Evolutionary conservation across 208 protist species (phyloP), one percentile per base, ranked within the genome.

Genomic region (Leishmania mexicana): DNA sequence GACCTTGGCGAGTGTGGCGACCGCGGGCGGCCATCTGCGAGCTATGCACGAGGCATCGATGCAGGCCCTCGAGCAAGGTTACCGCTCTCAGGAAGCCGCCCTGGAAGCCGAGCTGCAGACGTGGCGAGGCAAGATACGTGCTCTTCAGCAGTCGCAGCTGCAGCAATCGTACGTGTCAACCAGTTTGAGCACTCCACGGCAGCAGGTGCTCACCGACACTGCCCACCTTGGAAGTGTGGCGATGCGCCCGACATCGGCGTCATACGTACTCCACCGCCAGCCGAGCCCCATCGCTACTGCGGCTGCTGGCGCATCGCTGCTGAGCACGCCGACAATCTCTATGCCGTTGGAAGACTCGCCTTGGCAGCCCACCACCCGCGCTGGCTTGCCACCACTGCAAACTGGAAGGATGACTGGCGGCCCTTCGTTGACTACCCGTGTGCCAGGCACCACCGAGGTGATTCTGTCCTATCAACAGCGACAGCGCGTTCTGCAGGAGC

Each of bases 41-140:
- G 42, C 73, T 2, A 15, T 57, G 35, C 87, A 91, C 81, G 77
- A 81, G 73, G 83, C 83, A 0, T 76, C 83, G 19, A 78, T 89
- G 75, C 78, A 49, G 49, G 83, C 83, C 35, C 35, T 91, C 11
- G 87, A 91, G 71, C 83, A 89, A 31, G 65, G 75, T 65, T 91
- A 85, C 81, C 77, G 80, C 42, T 77, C 80, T 3, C 87, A 91
- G 71, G 82, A 91, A 62, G 51, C 75, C 15, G 81, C 81, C 4
- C 75, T 88, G 21, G 81, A 84, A 54, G 67, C 40, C 35, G 87
- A 91, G 67, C 71, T 86, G 78, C 78, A 62, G 57, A 24, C 40
- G 40, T 86, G 79, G 83, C 83, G 76, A 17, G 35, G 49, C 7
- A 81, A 87, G 62, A 72, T 51, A 40, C 75, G 76, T 38, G 72